Conservation (phyloP, 148 eudicot species). For the Nepenthes mirabilis region DNA sequence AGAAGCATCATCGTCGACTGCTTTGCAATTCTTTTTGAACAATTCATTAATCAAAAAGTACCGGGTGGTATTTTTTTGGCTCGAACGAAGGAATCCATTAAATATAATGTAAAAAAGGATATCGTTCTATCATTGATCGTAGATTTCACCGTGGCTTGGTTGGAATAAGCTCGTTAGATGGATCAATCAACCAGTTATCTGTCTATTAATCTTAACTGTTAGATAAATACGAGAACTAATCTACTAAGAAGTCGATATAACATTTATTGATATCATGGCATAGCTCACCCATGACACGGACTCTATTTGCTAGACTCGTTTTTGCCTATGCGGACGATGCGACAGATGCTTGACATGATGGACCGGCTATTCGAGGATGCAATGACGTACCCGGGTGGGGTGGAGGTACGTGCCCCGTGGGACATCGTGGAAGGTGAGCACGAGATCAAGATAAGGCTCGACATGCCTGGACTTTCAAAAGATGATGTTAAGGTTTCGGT, state of each 20-base stretch:
- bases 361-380: conserved; percentile 51
- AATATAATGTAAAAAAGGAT: too few species aligned
- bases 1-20: too few species aligned
- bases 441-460: conserved; percentile 66
- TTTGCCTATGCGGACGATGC: conserved; percentile 61
- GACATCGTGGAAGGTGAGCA: conserved; percentile 46
- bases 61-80: too few species aligned
- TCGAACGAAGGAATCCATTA: too few species aligned
- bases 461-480: conserved; percentile 65
- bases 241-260: neutral
- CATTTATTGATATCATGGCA: neutral
- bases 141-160: too few species aligned
- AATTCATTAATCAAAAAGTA: too few species aligned
- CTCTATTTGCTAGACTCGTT: conserved; percentile 32
- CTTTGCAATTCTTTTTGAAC: too few species aligned
- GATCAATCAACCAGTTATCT: too few species aligned
- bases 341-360: conserved; percentile 68
- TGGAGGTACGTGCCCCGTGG: conserved; percentile 58
- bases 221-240: neutral
- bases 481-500: conserved; percentile 51
- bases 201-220: too few species aligned
- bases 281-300: neutral
- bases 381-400: conserved; percentile 31
- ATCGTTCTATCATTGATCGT: too few species aligned
- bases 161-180: too few species aligned